Evolutionary conservation across 1,284 basidiomycete genomes (phyloP).

Genomic region (Pterulicium gracile): DNA sequence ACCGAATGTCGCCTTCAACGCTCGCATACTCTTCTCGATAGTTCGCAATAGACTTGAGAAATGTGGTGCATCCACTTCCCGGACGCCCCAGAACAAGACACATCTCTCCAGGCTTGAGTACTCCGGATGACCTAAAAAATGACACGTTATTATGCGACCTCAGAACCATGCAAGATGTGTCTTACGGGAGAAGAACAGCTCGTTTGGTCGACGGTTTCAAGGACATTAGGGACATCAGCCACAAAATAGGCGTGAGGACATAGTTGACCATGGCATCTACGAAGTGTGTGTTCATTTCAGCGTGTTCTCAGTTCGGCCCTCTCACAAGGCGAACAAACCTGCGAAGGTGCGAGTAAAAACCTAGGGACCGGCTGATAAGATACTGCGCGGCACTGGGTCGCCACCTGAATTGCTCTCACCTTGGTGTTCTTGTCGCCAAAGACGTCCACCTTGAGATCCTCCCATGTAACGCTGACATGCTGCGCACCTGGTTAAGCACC

Average conservation of each 20-base stretch:
- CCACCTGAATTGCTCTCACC: no score
- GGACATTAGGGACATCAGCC: slow-evolving; percentile 38
- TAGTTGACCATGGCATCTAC: slow-evolving; percentile 53
- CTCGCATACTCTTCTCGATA: slow-evolving; percentile 49
- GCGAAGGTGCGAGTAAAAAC: no score
- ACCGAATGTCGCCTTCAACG: slow-evolving; percentile 57
- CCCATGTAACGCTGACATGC: slow-evolving; percentile 75
- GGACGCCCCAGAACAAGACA: slow-evolving; percentile 72
- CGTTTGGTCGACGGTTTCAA: slow-evolving; percentile 31
- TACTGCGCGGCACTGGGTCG: no score
- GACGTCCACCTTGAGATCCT: slow-evolving; percentile 60
- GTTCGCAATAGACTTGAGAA: slow-evolving; percentile 72
- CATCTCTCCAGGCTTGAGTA: slow-evolving; percentile 56
- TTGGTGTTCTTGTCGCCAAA: no score
- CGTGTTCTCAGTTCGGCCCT: no score
- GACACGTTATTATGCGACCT: slow-evolving; percentile 42
- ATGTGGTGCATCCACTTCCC: slow-evolving; percentile 71
- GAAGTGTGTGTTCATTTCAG: no score
- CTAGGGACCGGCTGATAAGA: no score
- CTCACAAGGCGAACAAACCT: no score
- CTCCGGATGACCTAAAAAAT: slow-evolving; percentile 68
- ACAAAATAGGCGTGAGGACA: slow-evolving; percentile 43
- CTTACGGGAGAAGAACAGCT: slow-evolving; percentile 60
- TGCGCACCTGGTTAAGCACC: no score
- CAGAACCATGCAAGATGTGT: not conserved